Percentiles rank a stretch among this genome's conserved stretches.
These are phyloP conservation scores for Strobilomyces dryophilus DNA, from an alignment of 768 basidiomycete genomes.

Conservation along the genomic window DNA sequence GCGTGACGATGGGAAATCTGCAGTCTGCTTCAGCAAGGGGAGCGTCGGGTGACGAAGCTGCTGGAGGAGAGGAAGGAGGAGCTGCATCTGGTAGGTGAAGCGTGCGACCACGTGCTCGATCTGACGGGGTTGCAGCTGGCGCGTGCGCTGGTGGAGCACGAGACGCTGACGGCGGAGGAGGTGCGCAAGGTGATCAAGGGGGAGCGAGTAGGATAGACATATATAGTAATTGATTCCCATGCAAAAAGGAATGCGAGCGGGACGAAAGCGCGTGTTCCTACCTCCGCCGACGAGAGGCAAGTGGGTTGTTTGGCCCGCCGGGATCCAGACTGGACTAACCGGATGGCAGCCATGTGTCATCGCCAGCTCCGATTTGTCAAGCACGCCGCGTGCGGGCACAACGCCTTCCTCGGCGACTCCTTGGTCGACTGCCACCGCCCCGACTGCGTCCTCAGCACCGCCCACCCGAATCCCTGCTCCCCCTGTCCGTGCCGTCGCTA, in stretches of 20 bases:
- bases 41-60: constrained; percentile 60
- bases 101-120: not conserved
- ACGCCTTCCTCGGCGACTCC: constrained; percentile 39
- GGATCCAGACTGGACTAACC: not conserved
- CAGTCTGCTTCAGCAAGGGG: constrained; percentile 65
- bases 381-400: constrained; percentile 53
- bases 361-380: constrained; percentile 51
- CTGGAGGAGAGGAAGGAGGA: constrained; percentile 68
- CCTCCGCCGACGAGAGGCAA: constrained; percentile 48
- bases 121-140: constrained; percentile 57
- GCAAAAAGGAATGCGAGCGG: not conserved
- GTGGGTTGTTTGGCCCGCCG: constrained; percentile 7
- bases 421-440: constrained; percentile 50
- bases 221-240: not conserved
- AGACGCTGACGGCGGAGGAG: constrained; percentile 85
- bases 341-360: constrained; percentile 51
- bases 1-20: not conserved
- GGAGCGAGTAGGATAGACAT: constrained; percentile 32
- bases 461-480: constrained; percentile 46
- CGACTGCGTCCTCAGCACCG: constrained; percentile 43
- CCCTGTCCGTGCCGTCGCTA: constrained; percentile 53
- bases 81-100: constrained; percentile 58
- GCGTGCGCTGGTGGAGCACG: constrained; percentile 88
- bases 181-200: constrained; percentile 83
- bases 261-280: constrained; percentile 33